Base-by-base conservation (phyloP, 768 basidiomycete species). In the Tricholoma hemisulphureum region DNA sequence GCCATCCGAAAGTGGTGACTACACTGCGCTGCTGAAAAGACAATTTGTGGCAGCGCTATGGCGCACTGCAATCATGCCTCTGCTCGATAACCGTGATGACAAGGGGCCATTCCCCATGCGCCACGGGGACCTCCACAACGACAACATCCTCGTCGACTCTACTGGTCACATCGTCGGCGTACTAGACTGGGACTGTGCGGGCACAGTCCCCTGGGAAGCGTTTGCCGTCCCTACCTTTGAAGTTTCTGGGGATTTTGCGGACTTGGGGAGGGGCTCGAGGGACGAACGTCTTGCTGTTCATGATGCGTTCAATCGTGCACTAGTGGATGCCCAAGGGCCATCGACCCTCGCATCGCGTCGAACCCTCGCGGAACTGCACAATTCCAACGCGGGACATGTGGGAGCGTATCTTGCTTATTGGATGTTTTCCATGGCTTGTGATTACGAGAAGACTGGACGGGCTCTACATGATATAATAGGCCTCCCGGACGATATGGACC, bases 161-260 rank as follows among this genome's bases (percentile, higher is more conserved):
- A 71, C 69, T 1, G 76, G 76, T 8, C 74, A 77, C 60, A 76
- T 77, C 49, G 69, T 75, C 9, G 76, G 76, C 4, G 74, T 77
- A 3, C 65, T 77, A 26, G 76, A 77, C 55, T 77, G 76, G 76
- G 76, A 77, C 51, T 76, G 76, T 63, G 75, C 76, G 0, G 74
- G 74, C 14, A 76, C 76, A 2, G 76, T 77, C 11, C 76, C 76
- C 10, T 77, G 76, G 76, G 76, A 77, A 57, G 74, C 74, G 11
- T 75, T 75, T 48, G 76, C 75, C 10, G 75, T 75, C 8, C 74
- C 75, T 10, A 76, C 74, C 2, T 77, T 75, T 49, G 76, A 77
- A 55, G 75, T 77, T 4, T 75, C 74, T 2, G 76, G 75, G 2
- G 71, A 76, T 51, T 74, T 73, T 48, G 64, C 67, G 11, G 72